Percentiles rank a stretch among this genome's conserved stretches.
phyloP scores from a whole-genome alignment of 2,329 filamentous ascomycete genomes.

The Paraphaeosphaeria sporulosa region DNA sequence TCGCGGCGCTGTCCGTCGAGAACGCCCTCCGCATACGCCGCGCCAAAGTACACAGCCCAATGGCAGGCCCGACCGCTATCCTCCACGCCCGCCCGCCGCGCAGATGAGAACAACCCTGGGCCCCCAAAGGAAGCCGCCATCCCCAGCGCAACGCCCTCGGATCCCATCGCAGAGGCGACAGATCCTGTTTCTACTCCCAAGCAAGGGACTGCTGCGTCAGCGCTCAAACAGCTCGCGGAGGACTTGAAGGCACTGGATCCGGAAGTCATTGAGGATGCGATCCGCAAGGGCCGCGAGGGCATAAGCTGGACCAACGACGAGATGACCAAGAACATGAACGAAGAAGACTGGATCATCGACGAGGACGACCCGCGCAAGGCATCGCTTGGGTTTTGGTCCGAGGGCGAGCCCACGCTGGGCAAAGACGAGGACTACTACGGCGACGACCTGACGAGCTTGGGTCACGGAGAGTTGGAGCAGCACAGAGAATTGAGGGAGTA shows the following conservation, averaged over 20 bases:
- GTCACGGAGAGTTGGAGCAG: slow-evolving; percentile 86
- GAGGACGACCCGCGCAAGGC: slow-evolving; percentile 20
- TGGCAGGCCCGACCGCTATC: slow-evolving; percentile 46
- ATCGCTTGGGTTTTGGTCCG: slow-evolving; percentile 44
- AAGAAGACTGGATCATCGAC: slow-evolving; percentile 36
- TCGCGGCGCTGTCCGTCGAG: slow-evolving; percentile 38
- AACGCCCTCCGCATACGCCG: slow-evolving; percentile 26
- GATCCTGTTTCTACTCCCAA: background rate
- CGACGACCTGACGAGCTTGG: slow-evolving; percentile 83
- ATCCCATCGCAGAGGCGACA: slow-evolving; percentile 14
- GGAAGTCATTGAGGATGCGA: slow-evolving; percentile 28
- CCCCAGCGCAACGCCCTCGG: slow-evolving; percentile 17
- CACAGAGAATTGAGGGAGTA: slow-evolving; percentile 90
- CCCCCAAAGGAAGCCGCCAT: slow-evolving; percentile 25
- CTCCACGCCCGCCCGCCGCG: slow-evolving; percentile 30
- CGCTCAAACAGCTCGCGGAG: slow-evolving; percentile 31
- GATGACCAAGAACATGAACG: slow-evolving; percentile 23
- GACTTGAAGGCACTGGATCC: slow-evolving; percentile 38
- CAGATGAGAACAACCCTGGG: slow-evolving; percentile 18
- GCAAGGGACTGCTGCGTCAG: slow-evolving; percentile 21
- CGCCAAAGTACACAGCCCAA: slow-evolving; percentile 30
- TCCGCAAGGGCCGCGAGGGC: slow-evolving; percentile 34
- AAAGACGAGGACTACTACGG: slow-evolving; percentile 73
- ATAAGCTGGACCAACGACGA: slow-evolving; percentile 23
- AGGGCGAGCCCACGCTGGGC: slow-evolving; percentile 58